These are phyloP conservation scores for Talaromyces sp. DNA, from an alignment of 2,329 filamentous ascomycete species.

Conservation along the genomic window DNA sequence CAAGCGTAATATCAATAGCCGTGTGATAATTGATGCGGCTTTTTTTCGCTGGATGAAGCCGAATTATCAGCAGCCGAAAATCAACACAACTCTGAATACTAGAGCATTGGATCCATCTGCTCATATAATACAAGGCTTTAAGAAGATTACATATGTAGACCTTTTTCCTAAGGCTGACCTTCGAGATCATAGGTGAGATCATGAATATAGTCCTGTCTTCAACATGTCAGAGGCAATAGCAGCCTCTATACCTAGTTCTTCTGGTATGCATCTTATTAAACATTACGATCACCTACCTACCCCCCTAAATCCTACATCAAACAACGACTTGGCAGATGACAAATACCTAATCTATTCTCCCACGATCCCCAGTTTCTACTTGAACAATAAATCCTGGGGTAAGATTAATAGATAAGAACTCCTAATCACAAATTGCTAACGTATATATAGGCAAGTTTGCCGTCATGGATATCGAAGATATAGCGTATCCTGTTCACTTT, in stretches of 20 bases:
- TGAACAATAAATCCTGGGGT: no score
- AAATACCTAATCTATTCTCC: no score
- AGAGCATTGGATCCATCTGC: no score
- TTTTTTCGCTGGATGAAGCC: constrained; percentile 22
- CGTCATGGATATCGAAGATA: no score
- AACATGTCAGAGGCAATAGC: neutral
- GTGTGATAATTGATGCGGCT: constrained; percentile 28
- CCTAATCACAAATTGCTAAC: no score
- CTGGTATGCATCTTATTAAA: neutral
- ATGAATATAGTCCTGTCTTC: neutral
- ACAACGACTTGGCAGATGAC: no score
- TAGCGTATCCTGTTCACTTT: no score
- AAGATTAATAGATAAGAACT: no score
- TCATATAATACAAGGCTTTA: neutral
- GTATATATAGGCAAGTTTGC: no score
- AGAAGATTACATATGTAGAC: neutral
- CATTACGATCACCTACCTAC: no score
- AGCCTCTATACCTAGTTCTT: neutral
- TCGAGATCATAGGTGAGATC: neutral
- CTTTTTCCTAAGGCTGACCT: neutral
- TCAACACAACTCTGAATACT: neutral
- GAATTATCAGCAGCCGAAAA: constrained; percentile 15
- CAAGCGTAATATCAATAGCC: constrained; percentile 22
- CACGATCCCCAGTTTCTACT: no score
- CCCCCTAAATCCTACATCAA: no score